phyloP scores from a whole-genome alignment of 2,329 filamentous ascomycete genomes.

The Aspergillaceae sp. region DNA sequence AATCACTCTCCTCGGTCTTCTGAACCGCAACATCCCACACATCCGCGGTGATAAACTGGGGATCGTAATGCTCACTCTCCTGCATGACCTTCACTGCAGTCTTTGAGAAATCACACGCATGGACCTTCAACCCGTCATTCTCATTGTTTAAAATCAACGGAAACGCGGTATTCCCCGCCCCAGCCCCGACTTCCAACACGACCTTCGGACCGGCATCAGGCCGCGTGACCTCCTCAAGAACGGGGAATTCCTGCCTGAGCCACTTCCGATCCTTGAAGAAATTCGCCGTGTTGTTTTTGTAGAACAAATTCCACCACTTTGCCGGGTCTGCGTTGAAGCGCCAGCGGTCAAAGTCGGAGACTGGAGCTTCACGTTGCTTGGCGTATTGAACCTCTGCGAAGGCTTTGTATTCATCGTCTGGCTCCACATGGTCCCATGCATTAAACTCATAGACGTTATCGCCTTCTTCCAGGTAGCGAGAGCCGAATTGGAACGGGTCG shows the following conservation, averaged over 20 bases:
- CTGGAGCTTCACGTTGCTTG: slow-evolving; percentile 75
- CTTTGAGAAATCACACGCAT: slow-evolving; percentile 94
- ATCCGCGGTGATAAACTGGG: slow-evolving; percentile 68
- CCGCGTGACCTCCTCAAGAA: slow-evolving; percentile 67
- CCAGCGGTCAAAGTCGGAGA: slow-evolving; percentile 83
- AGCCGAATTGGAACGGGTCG: slow-evolving; percentile 94
- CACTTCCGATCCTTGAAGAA: slow-evolving; percentile 99
- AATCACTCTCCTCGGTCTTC: slow-evolving; percentile 36
- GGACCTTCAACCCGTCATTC: slow-evolving; percentile 72
- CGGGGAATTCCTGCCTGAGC: slow-evolving; percentile 90
- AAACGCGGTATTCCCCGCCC: slow-evolving; percentile 93
- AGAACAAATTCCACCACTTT: slow-evolving; percentile 97
- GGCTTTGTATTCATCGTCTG: slow-evolving; percentile 77
- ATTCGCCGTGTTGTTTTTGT: slow-evolving; percentile 93
- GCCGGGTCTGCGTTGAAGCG: slow-evolving; percentile 85
- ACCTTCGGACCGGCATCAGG: slow-evolving; percentile 60
- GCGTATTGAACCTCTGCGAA: slow-evolving; percentile 78
- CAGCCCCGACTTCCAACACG: slow-evolving; percentile 85
- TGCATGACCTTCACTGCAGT: slow-evolving; percentile 92
- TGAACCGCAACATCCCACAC: slow-evolving; percentile 83
- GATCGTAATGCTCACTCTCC: slow-evolving; percentile 64
- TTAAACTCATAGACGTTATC: slow-evolving; percentile 97
- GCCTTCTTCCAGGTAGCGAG: slow-evolving; percentile 69
- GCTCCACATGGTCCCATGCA: slow-evolving; percentile 96
- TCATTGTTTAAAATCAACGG: slow-evolving; percentile 76